These are phyloP conservation scores for Pleurotus tuber-regium DNA, from an alignment of 768 basidiomycete species.

Conservation along the genomic window DNA sequence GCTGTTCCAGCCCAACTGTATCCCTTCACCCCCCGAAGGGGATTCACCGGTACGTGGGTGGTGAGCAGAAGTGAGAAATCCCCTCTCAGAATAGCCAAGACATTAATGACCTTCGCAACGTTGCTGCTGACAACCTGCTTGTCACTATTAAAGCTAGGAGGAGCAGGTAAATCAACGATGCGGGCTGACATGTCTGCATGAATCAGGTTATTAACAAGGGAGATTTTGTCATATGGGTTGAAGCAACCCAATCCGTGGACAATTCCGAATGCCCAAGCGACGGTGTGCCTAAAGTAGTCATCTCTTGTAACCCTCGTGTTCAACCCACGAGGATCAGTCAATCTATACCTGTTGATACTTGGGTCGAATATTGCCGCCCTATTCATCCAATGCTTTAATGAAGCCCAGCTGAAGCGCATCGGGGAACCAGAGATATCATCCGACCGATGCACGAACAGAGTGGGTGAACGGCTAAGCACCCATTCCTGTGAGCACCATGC, in stretches of 20 bases:
- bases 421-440: not conserved
- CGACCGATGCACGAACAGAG: not conserved
- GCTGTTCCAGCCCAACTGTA: slow-evolving; percentile 1
- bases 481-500: slow-evolving; percentile 10
- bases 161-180: slow-evolving; percentile 2
- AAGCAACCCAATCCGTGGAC: slow-evolving; percentile 7
- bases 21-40: not conserved
- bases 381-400: slow-evolving; percentile 5
- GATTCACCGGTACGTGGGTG: not conserved
- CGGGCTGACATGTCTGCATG: not conserved
- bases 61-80: slow-evolving; percentile 7
- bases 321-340: slow-evolving; percentile 2
- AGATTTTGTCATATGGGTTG: slow-evolving; percentile 8
- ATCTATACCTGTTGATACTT: not conserved
- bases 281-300: not conserved
- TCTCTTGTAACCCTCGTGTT: not conserved
- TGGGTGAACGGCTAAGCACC: slow-evolving; percentile 8
- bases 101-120: slow-evolving; percentile 1
- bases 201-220: slow-evolving; percentile 3
- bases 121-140: not conserved
- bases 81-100: not conserved
- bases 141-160: not conserved
- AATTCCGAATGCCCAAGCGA: slow-evolving; percentile 8
- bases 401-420: slow-evolving; percentile 3
- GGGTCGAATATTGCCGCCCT: slow-evolving; percentile 3